These are phyloP conservation scores for Simplicillium aogashimaense DNA, from an alignment of 2,329 filamentous ascomycete genomes.

Conservation along the genomic window DNA sequence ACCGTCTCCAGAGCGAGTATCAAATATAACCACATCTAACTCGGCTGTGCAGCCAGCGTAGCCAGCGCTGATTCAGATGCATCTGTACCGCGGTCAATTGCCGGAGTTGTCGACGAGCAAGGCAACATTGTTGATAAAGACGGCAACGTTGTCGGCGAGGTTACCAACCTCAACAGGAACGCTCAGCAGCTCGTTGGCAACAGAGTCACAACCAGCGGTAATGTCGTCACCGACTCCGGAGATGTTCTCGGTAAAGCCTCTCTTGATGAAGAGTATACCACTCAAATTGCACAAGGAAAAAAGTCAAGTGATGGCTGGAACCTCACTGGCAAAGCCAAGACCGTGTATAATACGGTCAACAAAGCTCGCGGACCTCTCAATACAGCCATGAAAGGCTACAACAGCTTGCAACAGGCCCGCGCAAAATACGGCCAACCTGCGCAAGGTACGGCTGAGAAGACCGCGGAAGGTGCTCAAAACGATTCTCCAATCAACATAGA, in stretches of 20 bases:
- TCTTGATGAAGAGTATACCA: constrained; percentile 30
- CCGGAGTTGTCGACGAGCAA: constrained; percentile 30
- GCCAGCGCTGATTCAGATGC: constrained; percentile 7
- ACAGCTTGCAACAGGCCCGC: neutral
- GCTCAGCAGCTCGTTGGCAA: constrained; percentile 30
- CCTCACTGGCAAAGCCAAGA: constrained; percentile 17
- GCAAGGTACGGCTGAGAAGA: constrained; percentile 3
- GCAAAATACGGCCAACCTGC: neutral
- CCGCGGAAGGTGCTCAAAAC: constrained; percentile 6
- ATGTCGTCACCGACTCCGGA: constrained; percentile 24
- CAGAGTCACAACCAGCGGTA: constrained; percentile 23
- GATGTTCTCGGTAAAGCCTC: constrained; percentile 31
- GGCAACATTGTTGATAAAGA: constrained; percentile 34
- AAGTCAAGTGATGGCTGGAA: constrained; percentile 17
- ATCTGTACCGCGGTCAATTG: constrained; percentile 24
- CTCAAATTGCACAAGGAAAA: constrained; percentile 20
- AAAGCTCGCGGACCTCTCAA: constrained; percentile 4
- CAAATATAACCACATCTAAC: too few relatives aligned
- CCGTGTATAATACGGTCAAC: constrained; percentile 15
- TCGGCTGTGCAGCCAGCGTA: neutral
- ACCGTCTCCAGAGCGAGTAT: neutral
- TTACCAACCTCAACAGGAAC: constrained; percentile 25
- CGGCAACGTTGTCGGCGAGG: constrained; percentile 31
- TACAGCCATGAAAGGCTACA: neutral
- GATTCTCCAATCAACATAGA: constrained; percentile 7